Evolutionary conservation across 202 grass and related monocot species (phyloP).

Genomic region (Zoysia matrella): DNA sequence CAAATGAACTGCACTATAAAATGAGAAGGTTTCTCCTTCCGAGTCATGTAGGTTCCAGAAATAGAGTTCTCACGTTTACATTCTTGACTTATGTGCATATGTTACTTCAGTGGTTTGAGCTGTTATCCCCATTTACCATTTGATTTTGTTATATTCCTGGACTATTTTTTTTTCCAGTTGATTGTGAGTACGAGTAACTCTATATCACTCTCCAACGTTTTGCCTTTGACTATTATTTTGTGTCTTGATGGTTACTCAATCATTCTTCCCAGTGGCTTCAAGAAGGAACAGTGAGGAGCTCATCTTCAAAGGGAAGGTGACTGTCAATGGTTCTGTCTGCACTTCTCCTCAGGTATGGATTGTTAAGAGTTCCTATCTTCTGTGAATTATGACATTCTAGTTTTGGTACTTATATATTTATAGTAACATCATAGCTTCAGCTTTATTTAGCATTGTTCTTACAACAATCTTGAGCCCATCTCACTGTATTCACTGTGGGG

Average conservation of each 20-base stretch:
- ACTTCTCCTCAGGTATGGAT: slow-evolving; percentile 78
- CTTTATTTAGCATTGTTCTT: slow-evolving; percentile 1
- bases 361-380: neutral
- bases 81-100: no score
- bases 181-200: neutral
- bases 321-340: slow-evolving; percentile 90
- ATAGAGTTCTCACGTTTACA: no score
- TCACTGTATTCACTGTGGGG: no score
- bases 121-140: neutral
- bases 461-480: neutral
- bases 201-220: slow-evolving; percentile 7
- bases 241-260: slow-evolving; percentile 25
- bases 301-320: slow-evolving; percentile 97
- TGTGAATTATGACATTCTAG: slow-evolving; percentile 1
- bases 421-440: neutral
- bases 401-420: neutral
- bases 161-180: neutral
- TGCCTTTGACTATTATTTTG: neutral
- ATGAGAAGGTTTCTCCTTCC: no score
- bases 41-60: no score
- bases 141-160: neutral
- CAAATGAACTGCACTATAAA: neutral
- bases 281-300: slow-evolving; percentile 88
- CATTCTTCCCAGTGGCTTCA: slow-evolving; percentile 74
- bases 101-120: neutral